Conservation (phyloP, 2,329 filamentous ascomycete species). For the Leptographium radiaticola region DNA sequence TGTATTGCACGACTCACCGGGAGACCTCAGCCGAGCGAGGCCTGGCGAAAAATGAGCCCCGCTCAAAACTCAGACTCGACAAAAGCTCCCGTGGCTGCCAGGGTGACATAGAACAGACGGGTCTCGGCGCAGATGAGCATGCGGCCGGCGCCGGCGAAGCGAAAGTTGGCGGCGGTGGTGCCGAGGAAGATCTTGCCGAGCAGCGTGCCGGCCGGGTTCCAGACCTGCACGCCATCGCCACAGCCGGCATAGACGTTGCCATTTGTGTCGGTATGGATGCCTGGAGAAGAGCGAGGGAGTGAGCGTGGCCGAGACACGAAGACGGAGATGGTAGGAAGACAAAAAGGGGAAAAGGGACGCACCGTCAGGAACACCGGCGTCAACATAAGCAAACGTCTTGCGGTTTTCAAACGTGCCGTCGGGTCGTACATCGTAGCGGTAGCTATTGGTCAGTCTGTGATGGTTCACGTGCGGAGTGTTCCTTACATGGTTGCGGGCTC, state of each 20-base stretch:
- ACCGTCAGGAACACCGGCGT: constrained; percentile 45
- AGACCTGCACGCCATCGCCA: constrained; percentile 38
- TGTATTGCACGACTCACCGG: too few species aligned
- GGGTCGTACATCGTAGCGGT: constrained; percentile 29
- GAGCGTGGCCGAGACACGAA: not conserved
- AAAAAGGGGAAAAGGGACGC: constrained; percentile 11
- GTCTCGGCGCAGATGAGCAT: constrained; percentile 30
- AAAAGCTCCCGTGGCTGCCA: constrained; percentile 15
- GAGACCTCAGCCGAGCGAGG: too few species aligned
- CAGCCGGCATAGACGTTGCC: constrained; percentile 42
- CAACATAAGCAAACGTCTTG: constrained; percentile 42
- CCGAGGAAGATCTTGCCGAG: constrained; percentile 44
- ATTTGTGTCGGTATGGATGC: constrained; percentile 37
- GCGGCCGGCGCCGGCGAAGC: constrained; percentile 28
- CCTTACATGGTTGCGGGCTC: constrained; percentile 34
- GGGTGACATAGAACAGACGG: constrained; percentile 25
- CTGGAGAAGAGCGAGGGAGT: constrained; percentile 18
- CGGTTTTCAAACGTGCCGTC: constrained; percentile 35
- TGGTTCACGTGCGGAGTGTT: not conserved
- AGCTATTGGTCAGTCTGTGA: constrained; percentile 18
- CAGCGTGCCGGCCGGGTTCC: constrained; percentile 32
- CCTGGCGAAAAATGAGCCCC: too few species aligned
- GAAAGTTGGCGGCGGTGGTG: constrained; percentile 33
- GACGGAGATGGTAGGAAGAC: not conserved
- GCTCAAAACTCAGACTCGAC: constrained; percentile 4